Conservation (phyloP, 2,329 filamentous ascomycete species). For the Ophiognomonia clavigignenti-juglandacearum region DNA sequence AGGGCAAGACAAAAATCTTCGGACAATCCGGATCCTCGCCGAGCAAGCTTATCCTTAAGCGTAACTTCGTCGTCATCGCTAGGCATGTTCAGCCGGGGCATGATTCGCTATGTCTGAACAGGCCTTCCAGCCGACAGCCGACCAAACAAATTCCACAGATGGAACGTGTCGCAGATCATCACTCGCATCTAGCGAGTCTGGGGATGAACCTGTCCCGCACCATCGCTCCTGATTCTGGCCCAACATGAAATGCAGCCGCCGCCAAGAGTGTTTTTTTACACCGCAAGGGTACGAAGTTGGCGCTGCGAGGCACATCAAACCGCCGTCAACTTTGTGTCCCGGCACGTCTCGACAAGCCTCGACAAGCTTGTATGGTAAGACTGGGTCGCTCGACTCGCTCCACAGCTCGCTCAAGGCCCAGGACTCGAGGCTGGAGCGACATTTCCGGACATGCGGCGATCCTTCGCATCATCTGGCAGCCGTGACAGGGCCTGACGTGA, state of each 20-base stretch:
- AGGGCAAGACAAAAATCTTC: no score
- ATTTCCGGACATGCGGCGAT: no score
- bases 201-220: background rate
- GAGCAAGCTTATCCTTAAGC: no score
- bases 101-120: background rate
- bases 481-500: no score
- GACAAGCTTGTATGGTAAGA: no score
- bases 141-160: background rate
- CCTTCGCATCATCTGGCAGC: no score
- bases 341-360: background rate
- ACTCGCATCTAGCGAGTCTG: background rate
- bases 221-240: background rate
- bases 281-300: background rate
- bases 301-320: conserved; percentile 4
- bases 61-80: no score
- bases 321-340: background rate
- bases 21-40: no score
- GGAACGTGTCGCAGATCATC: conserved; percentile 7
- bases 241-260: background rate
- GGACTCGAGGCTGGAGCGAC: no score
- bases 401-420: background rate
- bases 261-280: background rate
- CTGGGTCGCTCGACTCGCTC: no score
- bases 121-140: background rate
- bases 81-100: background rate